These are phyloP conservation scores for Cutaneotrichosporon curvatum DNA, from an alignment of 1,284 basidiomycete species.

Conservation along the genomic window DNA sequence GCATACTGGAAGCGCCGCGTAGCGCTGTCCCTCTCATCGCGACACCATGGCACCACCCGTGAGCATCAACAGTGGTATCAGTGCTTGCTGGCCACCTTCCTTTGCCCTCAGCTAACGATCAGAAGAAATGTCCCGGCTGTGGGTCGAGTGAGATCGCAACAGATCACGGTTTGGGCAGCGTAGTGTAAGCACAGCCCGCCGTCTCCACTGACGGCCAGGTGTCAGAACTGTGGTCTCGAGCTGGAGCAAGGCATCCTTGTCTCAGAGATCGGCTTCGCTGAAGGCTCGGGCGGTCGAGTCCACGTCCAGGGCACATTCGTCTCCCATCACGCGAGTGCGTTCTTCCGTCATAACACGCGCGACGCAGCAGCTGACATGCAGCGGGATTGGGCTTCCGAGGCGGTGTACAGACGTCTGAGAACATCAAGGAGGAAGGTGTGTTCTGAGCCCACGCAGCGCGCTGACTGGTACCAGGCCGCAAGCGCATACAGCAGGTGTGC, in stretches of 20 bases:
- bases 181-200: slow-evolving; percentile 24
- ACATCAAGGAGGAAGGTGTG: slow-evolving; percentile 37
- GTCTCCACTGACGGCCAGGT: slow-evolving; percentile 42
- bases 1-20: too few species aligned
- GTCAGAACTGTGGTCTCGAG: slow-evolving; percentile 75
- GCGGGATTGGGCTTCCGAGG: slow-evolving; percentile 28
- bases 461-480: slow-evolving; percentile 54
- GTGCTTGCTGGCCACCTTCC: too few species aligned
- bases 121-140: slow-evolving; percentile 26
- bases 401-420: slow-evolving; percentile 23
- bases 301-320: slow-evolving; percentile 94
- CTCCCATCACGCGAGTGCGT: slow-evolving; percentile 82
- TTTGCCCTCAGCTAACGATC: too few species aligned
- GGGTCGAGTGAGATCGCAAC: slow-evolving; percentile 21
- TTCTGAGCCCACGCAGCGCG: not conserved
- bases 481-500: slow-evolving; percentile 74
- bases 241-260: slow-evolving; percentile 93
- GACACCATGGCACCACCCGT: slow-evolving; percentile 8
- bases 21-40: too few species aligned
- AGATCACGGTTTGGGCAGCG: slow-evolving; percentile 30
- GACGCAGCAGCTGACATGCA: slow-evolving; percentile 5
- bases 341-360: not conserved
- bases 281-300: slow-evolving; percentile 83
- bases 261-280: slow-evolving; percentile 86
- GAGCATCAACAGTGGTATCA: not conserved